A percentile compares a stretch with the other conserved stretches of the same genome.
phyloP scores from a whole-genome alignment of 345 rosid genomes.

The Corchorus olitorius region DNA sequence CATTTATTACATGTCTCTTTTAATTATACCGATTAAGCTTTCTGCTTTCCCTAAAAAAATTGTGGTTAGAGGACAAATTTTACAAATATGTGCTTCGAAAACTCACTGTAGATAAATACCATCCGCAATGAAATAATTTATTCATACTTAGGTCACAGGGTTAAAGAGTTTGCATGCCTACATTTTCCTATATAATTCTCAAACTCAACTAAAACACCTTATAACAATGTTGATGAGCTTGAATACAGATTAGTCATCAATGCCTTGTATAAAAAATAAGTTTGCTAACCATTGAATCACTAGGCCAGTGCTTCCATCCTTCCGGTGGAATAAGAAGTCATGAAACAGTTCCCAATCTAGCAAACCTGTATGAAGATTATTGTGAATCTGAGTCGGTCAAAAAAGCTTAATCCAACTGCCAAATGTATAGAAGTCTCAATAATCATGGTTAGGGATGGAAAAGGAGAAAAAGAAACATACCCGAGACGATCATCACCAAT shows the following conservation, averaged over 20 bases:
- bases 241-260: background rate
- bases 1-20: no score
- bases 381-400: background rate
- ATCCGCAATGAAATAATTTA: no score
- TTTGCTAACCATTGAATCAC: conserved; percentile 3
- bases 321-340: background rate
- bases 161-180: no score
- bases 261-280: background rate
- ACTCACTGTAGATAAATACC: no score
- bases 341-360: background rate
- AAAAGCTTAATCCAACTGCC: background rate
- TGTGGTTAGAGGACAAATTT: no score
- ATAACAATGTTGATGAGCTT: background rate
- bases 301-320: background rate
- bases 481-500: background rate
- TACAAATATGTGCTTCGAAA: no score
- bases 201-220: no score
- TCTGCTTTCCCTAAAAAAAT: no score
- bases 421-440: background rate
- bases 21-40: no score
- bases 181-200: no score
- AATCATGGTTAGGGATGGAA: background rate
- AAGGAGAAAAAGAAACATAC: background rate
- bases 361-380: conserved; percentile 1
- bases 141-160: no score